Evolutionary conservation across 2,329 filamentous ascomycete genomes (phyloP).

Genomic region (Phialophora verrucosa): DNA sequence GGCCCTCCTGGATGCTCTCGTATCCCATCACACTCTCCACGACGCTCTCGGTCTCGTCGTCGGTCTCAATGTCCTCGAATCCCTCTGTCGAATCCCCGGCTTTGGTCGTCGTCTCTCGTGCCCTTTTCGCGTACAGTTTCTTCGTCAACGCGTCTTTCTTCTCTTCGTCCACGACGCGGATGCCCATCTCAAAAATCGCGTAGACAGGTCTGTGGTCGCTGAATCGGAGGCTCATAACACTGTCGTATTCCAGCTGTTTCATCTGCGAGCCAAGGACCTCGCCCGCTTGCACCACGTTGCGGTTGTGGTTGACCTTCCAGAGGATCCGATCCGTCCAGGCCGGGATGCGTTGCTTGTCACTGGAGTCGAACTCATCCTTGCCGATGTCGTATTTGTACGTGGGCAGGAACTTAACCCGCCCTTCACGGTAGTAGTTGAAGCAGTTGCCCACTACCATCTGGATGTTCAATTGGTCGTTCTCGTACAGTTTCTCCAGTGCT

Average conservation of each 20-base stretch:
- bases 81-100: constrained; percentile 65
- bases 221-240: constrained; percentile 81
- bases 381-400: constrained; percentile 97
- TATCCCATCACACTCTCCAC: constrained; percentile 84
- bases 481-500: constrained; percentile 36
- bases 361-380: constrained; percentile 87
- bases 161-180: constrained; percentile 78
- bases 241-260: constrained; percentile 80
- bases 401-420: constrained; percentile 82
- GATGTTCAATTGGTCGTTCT: constrained; percentile 71
- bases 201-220: constrained; percentile 97
- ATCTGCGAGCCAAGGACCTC: constrained; percentile 69
- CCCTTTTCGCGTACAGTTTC: constrained; percentile 71
- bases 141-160: constrained; percentile 74
- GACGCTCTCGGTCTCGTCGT: constrained; percentile 37
- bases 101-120: constrained; percentile 65
- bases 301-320: constrained; percentile 60
- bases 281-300: constrained; percentile 26
- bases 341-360: constrained; percentile 89
- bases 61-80: constrained; percentile 57
- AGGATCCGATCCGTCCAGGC: constrained; percentile 97
- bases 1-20: constrained; percentile 79
- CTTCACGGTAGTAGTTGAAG: constrained; percentile 92
- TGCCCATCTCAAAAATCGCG: constrained; percentile 81
- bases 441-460: constrained; percentile 93